These are phyloP conservation scores for Schoenoplectus tabernaemontani DNA, from an alignment of 202 grass and related monocot genomes.

Conservation along the genomic window DNA sequence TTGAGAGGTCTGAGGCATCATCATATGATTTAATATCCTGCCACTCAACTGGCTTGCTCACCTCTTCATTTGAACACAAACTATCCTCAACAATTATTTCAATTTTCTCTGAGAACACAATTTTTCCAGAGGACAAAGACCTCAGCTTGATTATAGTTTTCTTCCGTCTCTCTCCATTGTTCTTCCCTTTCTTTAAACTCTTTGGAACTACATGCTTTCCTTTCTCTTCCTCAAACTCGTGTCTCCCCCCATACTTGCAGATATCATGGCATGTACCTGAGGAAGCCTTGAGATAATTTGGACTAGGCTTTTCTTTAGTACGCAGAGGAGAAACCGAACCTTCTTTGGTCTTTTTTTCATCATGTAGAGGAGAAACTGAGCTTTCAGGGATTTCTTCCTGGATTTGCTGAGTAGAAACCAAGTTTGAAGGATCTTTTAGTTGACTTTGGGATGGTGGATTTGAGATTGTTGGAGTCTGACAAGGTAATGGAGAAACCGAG, in stretches of 20 bases:
- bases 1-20: not conserved
- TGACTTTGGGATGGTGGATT: not conserved
- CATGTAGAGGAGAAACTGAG: not conserved
- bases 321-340: slow-evolving; percentile 5
- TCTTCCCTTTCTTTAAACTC: slow-evolving; percentile 10
- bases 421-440: not conserved
- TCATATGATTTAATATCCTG: slow-evolving; percentile 41
- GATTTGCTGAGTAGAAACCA: not conserved
- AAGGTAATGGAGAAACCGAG: not conserved
- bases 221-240: slow-evolving; percentile 30
- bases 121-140: slow-evolving; percentile 33
- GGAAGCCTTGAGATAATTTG: slow-evolving; percentile 50
- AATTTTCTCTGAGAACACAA: slow-evolving; percentile 24
- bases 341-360: not conserved
- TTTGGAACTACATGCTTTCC: not conserved
- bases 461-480: not conserved
- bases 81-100: not conserved
- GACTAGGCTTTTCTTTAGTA: slow-evolving; percentile 23
- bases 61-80: not conserved
- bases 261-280: slow-evolving; percentile 55
- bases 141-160: slow-evolving; percentile 30
- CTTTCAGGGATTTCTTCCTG: not conserved
- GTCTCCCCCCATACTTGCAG: slow-evolving; percentile 60
- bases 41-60: slow-evolving; percentile 33
- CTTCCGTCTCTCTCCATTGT: not conserved